phyloP scores from a whole-genome alignment of 768 basidiomycete genomes.

The Strobilomyces dryophilus region DNA sequence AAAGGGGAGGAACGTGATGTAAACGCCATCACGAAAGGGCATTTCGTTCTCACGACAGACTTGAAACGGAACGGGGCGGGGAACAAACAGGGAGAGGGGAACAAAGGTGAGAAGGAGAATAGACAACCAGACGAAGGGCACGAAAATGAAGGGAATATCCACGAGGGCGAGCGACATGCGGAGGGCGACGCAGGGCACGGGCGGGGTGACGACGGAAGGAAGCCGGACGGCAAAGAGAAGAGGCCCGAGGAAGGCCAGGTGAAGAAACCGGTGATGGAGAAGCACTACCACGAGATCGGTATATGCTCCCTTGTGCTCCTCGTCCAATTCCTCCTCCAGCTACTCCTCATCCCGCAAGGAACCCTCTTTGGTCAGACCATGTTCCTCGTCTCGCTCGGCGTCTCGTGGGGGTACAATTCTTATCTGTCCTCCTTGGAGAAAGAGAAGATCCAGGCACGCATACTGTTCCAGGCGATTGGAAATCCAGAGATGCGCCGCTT shows the following conservation, averaged over 20 bases:
- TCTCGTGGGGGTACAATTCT: constrained; percentile 33
- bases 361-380: constrained; percentile 33
- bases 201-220: background rate
- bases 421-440: constrained; percentile 21
- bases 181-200: background rate
- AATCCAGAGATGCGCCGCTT: constrained; percentile 8
- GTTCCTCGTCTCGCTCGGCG: constrained; percentile 28
- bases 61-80: background rate
- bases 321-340: constrained; percentile 30
- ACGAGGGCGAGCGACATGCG: background rate
- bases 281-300: constrained; percentile 17
- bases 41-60: constrained; percentile 19
- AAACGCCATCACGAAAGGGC: constrained; percentile 5
- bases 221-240: background rate
- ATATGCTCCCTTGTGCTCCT: constrained; percentile 25
- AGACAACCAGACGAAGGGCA: background rate
- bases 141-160: background rate
- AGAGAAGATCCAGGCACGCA: constrained; percentile 17
- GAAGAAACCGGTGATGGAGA: background rate
- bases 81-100: background rate
- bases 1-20: constrained; percentile 26
- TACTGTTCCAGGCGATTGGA: constrained; percentile 16
- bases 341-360: constrained; percentile 32
- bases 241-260: background rate
- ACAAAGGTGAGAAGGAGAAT: background rate